These are phyloP conservation scores for Amphirosellinia nigrospora DNA, from an alignment of 495 filamentous ascomycete species.

Conservation along the genomic window DNA sequence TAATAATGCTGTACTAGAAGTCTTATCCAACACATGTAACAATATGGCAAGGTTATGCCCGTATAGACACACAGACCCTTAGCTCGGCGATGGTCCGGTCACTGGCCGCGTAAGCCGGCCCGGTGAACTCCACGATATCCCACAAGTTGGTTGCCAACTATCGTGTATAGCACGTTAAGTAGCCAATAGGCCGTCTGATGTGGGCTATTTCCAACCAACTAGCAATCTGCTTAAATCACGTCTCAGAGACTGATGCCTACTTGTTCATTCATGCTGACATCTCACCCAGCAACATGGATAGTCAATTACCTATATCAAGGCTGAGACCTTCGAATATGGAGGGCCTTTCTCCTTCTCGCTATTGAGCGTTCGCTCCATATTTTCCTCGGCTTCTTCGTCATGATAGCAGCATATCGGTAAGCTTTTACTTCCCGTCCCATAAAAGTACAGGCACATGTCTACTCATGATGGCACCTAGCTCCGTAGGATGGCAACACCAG, in stretches of 20 bases:
- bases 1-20: not conserved
- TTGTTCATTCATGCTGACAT: not conserved
- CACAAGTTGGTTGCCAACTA: not conserved
- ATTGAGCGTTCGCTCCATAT: slow-evolving; percentile 11
- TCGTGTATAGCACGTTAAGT: not conserved
- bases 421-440: slow-evolving; percentile 11
- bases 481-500: slow-evolving; percentile 14
- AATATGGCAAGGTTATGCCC: not conserved
- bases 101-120: slow-evolving; percentile 1
- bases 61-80: not conserved
- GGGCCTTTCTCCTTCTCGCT: not conserved
- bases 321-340: not conserved
- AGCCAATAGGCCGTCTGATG: not conserved
- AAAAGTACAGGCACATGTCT: not conserved
- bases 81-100: not conserved
- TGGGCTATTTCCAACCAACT: not conserved
- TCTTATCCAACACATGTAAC: not conserved
- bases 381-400: not conserved
- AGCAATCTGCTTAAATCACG: not conserved
- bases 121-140: not conserved
- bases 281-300: slow-evolving; percentile 1
- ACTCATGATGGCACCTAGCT: slow-evolving; percentile 18
- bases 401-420: slow-evolving; percentile 8
- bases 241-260: not conserved
- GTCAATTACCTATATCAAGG: slow-evolving; percentile 6